These are phyloP conservation scores for Trametes cinnabarina DNA, from an alignment of 768 basidiomycete species.

Conservation along the genomic window DNA sequence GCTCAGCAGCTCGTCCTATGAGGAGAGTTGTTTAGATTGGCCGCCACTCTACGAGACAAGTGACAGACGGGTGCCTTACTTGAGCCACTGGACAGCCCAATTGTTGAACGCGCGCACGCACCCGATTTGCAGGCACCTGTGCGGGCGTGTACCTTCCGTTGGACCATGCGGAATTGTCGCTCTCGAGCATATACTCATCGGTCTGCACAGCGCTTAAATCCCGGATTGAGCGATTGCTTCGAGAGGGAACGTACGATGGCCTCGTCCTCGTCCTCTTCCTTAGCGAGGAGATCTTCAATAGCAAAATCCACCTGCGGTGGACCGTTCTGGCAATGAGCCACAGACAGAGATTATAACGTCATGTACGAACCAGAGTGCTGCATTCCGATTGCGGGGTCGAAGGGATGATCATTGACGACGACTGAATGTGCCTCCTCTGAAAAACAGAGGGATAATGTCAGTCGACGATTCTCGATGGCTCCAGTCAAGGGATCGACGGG, in stretches of 20 bases:
- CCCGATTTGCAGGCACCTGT: background rate
- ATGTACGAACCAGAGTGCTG: constrained; percentile 28
- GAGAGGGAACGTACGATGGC: background rate
- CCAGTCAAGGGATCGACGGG: background rate
- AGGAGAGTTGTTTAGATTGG: no score
- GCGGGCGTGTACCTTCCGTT: background rate
- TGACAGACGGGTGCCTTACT: background rate
- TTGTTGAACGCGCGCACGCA: background rate
- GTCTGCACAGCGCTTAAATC: background rate
- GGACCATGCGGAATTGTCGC: constrained; percentile 20
- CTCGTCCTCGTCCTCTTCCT: background rate
- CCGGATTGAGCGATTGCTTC: background rate
- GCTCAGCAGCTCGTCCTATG: constrained; percentile 30
- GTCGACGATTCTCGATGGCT: background rate
- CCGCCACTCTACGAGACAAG: background rate
- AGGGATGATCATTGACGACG: constrained; percentile 12
- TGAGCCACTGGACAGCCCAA: background rate
- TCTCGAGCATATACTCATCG: constrained; percentile 9
- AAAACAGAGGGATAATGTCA: background rate
- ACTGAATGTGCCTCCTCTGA: constrained; percentile 16
- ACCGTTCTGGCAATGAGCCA: background rate
- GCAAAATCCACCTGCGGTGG: background rate
- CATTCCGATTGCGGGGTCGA: constrained; percentile 28
- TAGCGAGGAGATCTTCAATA: background rate
- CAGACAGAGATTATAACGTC: background rate